Base-by-base conservation (phyloP, 768 basidiomycete species). In the Podaxis mareebaensis region DNA sequence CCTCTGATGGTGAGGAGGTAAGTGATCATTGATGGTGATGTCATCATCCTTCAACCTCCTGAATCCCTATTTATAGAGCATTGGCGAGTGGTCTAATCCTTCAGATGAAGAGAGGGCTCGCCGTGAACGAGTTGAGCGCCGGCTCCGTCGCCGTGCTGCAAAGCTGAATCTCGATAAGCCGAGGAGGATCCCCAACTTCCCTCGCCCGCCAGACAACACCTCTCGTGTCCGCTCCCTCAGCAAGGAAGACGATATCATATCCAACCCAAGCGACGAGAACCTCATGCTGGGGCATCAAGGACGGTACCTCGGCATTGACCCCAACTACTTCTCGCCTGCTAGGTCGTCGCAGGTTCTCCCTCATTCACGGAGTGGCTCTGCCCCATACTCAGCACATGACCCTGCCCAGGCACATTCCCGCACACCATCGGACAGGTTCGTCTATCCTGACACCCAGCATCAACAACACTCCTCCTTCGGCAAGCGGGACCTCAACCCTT, bases 11-110 rank as follows among this genome's bases (percentile, higher is more conserved):
- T 40, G 88, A 91, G 67, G 88, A 91, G 79, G 92, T 92, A 67
- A 58, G 81, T 71, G 40, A 57, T 53, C 33, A 28, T 62, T 48
- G 54, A 65, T 58, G 30, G 65, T 55, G 44, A 68, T 56, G 52
- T 60, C 53, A 61, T 40, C 7, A 51, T 39, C 33, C 28, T 46
- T 53, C 53, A 44, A 58, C 42, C 44, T 13, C 53, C 55, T 64
- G 30, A 46, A 17, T 46, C 38, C 65, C 61, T 33, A 15, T 61
- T 58, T 30, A 67, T 78, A 92, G 88, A 93, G 91, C 67, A 88
- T 92, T 54, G 92, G 91, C 28, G 92, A 95, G 76, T 95, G 85
- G 84, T 95, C 93, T 24, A 95, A 95, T 69, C 93, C 93, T 17
- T 95, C 93, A 26, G 93, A 95, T 70, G 93, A 95, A 74, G 93